These are phyloP conservation scores for Cyclanthera cordifolia DNA, from an alignment of 306 rosid species.

Conservation along the genomic window DNA sequence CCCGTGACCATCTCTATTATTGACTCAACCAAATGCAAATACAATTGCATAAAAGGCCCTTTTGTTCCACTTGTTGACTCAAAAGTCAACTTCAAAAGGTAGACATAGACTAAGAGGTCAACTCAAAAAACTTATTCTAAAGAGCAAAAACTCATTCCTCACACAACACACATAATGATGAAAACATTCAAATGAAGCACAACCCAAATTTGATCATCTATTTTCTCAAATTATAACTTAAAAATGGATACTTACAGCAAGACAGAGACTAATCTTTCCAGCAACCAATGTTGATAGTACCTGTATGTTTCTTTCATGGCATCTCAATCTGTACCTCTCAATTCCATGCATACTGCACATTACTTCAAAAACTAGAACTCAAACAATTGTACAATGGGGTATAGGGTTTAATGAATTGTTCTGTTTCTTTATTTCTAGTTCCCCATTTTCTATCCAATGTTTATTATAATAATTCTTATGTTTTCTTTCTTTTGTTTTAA, in stretches of 20 bases:
- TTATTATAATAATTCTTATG: neutral
- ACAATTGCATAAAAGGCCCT: neutral
- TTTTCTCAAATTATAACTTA: neutral
- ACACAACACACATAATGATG: neutral
- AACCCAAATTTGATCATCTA: neutral
- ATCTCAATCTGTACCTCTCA: conserved; percentile 7
- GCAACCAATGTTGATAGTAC: conserved; percentile 2
- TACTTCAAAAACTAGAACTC: conserved; percentile 6
- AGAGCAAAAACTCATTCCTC: neutral
- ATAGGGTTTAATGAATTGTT: neutral
- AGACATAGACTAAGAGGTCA: too few relatives aligned
- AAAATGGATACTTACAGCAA: conserved; percentile 5
- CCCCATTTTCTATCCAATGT: neutral
- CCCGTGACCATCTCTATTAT: too few relatives aligned
- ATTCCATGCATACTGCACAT: conserved; percentile 2
- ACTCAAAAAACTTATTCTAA: neutral
- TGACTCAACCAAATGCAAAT: too few relatives aligned
- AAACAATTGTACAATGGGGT: neutral
- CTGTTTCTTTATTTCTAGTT: neutral
- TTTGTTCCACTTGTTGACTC: neutral
- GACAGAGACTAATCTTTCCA: neutral
- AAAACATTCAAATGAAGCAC: neutral
- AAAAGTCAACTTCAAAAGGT: too few relatives aligned
- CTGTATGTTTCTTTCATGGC: neutral
- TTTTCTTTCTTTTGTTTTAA: neutral